Conservation (phyloP, 2,329 filamentous ascomycete genomes). For the Sarocladium kiliense region DNA sequence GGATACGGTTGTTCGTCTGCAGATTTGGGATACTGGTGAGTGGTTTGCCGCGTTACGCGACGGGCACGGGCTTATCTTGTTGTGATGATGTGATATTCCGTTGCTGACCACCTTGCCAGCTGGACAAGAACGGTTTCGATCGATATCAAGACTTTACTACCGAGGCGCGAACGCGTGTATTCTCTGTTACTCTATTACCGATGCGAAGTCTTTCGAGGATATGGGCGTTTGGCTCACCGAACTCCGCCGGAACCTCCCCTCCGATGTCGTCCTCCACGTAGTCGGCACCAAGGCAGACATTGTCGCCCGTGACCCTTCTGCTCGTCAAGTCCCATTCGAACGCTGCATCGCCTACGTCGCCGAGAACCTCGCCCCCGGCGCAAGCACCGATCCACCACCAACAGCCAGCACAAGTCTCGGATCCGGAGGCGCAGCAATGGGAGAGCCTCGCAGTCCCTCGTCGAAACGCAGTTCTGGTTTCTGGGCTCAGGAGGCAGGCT, state of each 20-base stretch:
- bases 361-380: conserved; percentile 75
- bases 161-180: conserved; percentile 91
- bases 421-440: conserved; percentile 11
- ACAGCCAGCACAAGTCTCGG: conserved; percentile 39
- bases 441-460: conserved; percentile 54
- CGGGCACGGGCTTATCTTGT: neutral
- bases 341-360: conserved; percentile 93
- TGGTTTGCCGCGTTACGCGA: conserved; percentile 4
- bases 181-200: conserved; percentile 91
- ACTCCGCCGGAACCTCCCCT: conserved; percentile 70
- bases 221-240: conserved; percentile 91
- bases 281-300: conserved; percentile 93
- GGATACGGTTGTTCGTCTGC: conserved; percentile 80
- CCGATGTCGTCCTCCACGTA: conserved; percentile 84
- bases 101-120: conserved; percentile 36
- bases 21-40: conserved; percentile 88
- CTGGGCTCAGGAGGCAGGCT: conserved; percentile 90
- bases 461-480: conserved; percentile 68
- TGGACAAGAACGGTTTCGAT: conserved; percentile 91
- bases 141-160: conserved; percentile 93
- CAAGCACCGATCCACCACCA: conserved; percentile 61
- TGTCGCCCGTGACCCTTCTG: conserved; percentile 74
- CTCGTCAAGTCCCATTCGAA: conserved; percentile 86
- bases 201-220: conserved; percentile 77
- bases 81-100: neutral